phyloP scores from a whole-genome alignment of 805 yeast genomes.

The Candida lessepsii region DNA sequence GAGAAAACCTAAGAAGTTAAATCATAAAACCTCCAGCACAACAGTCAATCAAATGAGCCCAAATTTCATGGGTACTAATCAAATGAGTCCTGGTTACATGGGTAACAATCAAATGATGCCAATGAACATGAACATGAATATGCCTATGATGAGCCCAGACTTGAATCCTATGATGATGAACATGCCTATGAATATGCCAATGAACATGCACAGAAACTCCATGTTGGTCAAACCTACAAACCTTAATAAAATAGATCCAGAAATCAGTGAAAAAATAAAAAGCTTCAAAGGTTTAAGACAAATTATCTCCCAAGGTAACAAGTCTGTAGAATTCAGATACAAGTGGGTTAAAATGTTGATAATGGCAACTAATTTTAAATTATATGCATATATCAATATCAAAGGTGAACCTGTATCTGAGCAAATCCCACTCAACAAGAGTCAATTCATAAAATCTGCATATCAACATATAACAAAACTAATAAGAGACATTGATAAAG shows the following conservation, averaged over 20 bases:
- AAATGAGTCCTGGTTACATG: constrained; percentile 1
- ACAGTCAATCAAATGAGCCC: background rate
- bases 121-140: constrained; percentile 1
- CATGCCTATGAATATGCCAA: constrained; percentile 6
- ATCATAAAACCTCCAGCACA: background rate
- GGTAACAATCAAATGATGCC: background rate
- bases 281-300: constrained; percentile 33
- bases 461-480: constrained; percentile 37
- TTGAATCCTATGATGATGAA: constrained; percentile 6
- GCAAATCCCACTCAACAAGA: constrained; percentile 30
- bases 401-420: constrained; percentile 40
- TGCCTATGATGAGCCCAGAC: background rate
- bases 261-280: constrained; percentile 30
- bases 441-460: constrained; percentile 37
- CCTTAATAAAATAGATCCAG: constrained; percentile 14
- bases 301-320: constrained; percentile 41
- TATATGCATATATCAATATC: constrained; percentile 42
- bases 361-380: constrained; percentile 35
- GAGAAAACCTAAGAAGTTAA: constrained; percentile 6
- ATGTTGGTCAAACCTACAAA: constrained; percentile 7
- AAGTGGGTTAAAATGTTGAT: constrained; percentile 45
- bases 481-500: constrained; percentile 31
- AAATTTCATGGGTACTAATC: background rate
- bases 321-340: constrained; percentile 39
- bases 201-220: constrained; percentile 5